Percentiles rank a stretch among this genome's conserved stretches.
These are phyloP conservation scores for Xylaria cubensis DNA, from an alignment of 495 filamentous ascomycete species.

Conservation along the genomic window DNA sequence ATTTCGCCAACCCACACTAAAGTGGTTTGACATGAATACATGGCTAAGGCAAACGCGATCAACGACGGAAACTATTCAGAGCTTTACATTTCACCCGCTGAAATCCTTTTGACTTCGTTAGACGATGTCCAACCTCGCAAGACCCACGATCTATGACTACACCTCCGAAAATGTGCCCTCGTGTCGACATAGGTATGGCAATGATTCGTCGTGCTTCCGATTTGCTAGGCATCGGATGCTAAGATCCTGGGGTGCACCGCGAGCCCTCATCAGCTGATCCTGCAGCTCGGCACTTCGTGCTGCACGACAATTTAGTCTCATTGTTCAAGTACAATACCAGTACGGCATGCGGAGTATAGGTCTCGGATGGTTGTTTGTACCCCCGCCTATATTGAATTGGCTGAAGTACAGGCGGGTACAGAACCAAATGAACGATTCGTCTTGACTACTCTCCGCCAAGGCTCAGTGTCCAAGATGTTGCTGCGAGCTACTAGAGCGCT, in stretches of 20 bases:
- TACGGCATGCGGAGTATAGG: slow-evolving; percentile 19
- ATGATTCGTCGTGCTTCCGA: slow-evolving; percentile 25
- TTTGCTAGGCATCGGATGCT: slow-evolving; percentile 17
- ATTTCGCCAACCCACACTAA: slow-evolving; percentile 13
- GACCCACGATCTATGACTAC: slow-evolving; percentile 1
- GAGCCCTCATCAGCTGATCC: slow-evolving; percentile 27
- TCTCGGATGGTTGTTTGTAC: slow-evolving; percentile 24
- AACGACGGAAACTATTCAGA: slow-evolving; percentile 6
- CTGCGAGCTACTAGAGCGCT: not conserved
- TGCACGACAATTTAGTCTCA: slow-evolving; percentile 29
- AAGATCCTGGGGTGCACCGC: slow-evolving; percentile 29
- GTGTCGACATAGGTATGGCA: slow-evolving; percentile 22
- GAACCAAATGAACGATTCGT: slow-evolving; percentile 14
- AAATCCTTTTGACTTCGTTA: slow-evolving; percentile 6
- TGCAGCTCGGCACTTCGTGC: slow-evolving; percentile 30
- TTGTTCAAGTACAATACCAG: slow-evolving; percentile 18
- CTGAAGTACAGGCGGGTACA: slow-evolving; percentile 1
- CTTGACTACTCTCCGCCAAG: slow-evolving; percentile 4
- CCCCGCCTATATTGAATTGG: slow-evolving; percentile 18
- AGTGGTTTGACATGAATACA: slow-evolving; percentile 7
- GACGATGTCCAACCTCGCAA: slow-evolving; percentile 22
- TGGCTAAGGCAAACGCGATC: slow-evolving; percentile 5
- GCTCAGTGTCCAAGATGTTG: slow-evolving; percentile 4
- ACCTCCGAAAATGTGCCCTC: slow-evolving; percentile 11
- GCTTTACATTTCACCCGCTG: slow-evolving; percentile 10